These are phyloP conservation scores for Kwoniella sp. DNA, from an alignment of 768 basidiomycete species.

Conservation along the genomic window DNA sequence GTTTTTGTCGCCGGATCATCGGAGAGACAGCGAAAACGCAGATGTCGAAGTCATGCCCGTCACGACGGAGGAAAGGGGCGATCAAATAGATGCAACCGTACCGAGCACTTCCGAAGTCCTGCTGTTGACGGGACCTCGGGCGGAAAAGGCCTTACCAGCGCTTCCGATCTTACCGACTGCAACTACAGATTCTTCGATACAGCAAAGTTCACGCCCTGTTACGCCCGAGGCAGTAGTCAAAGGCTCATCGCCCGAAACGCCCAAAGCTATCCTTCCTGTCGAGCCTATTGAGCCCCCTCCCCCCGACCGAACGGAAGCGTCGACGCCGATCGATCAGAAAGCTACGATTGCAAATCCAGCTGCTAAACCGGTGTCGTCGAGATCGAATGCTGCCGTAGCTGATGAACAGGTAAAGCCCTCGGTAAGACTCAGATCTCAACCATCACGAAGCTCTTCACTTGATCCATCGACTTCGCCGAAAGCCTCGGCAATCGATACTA, in stretches of 20 bases:
- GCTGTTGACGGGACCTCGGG: neutral
- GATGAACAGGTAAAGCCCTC: neutral
- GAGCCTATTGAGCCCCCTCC: neutral
- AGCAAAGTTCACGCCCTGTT: neutral
- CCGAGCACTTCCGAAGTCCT: too few species aligned
- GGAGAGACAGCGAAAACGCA: neutral
- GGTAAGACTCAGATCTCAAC: neutral
- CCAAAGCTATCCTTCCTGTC: neutral
- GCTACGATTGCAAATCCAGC: neutral
- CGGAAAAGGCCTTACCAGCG: neutral
- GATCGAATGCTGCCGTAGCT: neutral
- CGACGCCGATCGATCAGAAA: neutral
- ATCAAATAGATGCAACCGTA: too few species aligned
- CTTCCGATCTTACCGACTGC: neutral
- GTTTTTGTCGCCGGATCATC: neutral
- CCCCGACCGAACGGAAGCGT: neutral
- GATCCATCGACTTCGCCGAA: neutral
- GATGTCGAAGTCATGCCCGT: too few species aligned
- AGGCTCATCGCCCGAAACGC: neutral
- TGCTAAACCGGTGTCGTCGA: neutral
- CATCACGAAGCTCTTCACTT: constrained; percentile 5
- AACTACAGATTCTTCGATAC: neutral
- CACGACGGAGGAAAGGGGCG: too few species aligned
- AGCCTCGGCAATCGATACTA: neutral
- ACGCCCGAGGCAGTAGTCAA: neutral